These are phyloP conservation scores for Inonotus obliquus DNA, from an alignment of 1,284 basidiomycete genomes.

Conservation along the genomic window DNA sequence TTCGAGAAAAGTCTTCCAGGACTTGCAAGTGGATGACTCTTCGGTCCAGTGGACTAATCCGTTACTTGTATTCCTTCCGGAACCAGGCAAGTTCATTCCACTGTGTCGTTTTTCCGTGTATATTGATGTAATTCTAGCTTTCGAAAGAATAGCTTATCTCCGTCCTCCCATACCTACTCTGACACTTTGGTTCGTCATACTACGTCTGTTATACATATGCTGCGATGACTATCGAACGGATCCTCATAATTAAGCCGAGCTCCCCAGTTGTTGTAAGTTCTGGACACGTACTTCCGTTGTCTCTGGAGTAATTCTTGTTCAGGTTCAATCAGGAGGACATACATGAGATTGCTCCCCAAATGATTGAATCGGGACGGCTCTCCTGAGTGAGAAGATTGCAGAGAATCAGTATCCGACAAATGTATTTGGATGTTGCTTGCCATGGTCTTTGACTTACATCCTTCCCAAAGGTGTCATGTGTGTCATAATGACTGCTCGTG, in stretches of 20 bases:
- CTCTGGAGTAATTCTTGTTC: too few species aligned
- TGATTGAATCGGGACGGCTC: slow-evolving; percentile 81
- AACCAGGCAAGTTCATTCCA: slow-evolving; percentile 63
- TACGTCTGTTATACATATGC: slow-evolving; percentile 89
- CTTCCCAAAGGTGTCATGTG: too few species aligned
- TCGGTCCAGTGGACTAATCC: slow-evolving; percentile 87
- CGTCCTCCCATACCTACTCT: slow-evolving; percentile 83
- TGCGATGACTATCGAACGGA: slow-evolving; percentile 85
- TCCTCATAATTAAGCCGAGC: slow-evolving; percentile 84
- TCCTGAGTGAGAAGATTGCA: slow-evolving; percentile 90
- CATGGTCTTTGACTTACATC: too few species aligned
- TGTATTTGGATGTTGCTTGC: slow-evolving; percentile 55
- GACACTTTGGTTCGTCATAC: slow-evolving; percentile 76
- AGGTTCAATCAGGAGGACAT: too few species aligned
- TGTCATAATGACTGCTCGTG: too few species aligned
- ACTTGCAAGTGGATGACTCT: slow-evolving; percentile 71
- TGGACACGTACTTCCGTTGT: too few species aligned
- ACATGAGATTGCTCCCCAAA: slow-evolving; percentile 71
- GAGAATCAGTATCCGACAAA: slow-evolving; percentile 98
- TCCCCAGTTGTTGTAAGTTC: too few species aligned
- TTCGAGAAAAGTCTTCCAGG: slow-evolving; percentile 85
- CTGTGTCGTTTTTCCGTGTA: slow-evolving; percentile 33
- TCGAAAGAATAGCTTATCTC: too few species aligned
- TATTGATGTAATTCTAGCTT: too few species aligned
- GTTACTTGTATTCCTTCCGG: slow-evolving; percentile 90